Conservation (phyloP, 176 grass and related monocot genomes). For the Oryza longistaminata region DNA sequence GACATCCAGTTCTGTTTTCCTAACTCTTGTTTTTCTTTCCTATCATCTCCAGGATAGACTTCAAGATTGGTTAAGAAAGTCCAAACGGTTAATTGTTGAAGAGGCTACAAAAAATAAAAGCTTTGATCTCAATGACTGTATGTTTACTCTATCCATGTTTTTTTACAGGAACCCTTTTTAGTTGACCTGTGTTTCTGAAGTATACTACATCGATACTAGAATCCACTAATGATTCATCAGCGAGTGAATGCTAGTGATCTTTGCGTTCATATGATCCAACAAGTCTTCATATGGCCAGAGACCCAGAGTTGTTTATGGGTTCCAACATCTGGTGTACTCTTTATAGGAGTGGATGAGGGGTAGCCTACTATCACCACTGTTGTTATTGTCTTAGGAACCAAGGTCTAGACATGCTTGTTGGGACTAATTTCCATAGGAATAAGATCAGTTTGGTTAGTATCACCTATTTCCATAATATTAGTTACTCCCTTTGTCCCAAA, state of each 20-base stretch:
- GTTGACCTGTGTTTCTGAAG: background rate
- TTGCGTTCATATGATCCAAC: no score
- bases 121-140: conserved; percentile 61
- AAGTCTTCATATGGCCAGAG: no score
- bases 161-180: background rate
- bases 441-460: background rate
- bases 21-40: conserved; percentile 1
- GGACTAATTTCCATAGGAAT: background rate
- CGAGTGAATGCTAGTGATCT: background rate
- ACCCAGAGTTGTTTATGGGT: background rate
- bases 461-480: background rate
- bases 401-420: background rate
- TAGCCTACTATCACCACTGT: background rate
- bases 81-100: conserved; percentile 68
- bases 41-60: conserved; percentile 73
- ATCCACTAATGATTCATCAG: background rate
- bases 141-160: conserved; percentile 37
- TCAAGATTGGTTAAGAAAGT: conserved; percentile 74
- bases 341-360: background rate
- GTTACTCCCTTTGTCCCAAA: background rate
- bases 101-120: conserved; percentile 76
- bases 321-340: background rate
- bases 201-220: background rate
- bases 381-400: background rate
- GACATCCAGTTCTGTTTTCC: background rate